These are phyloP conservation scores for Psidium friedrichsthalianum DNA, from an alignment of 345 rosid genomes.

Conservation along the genomic window DNA sequence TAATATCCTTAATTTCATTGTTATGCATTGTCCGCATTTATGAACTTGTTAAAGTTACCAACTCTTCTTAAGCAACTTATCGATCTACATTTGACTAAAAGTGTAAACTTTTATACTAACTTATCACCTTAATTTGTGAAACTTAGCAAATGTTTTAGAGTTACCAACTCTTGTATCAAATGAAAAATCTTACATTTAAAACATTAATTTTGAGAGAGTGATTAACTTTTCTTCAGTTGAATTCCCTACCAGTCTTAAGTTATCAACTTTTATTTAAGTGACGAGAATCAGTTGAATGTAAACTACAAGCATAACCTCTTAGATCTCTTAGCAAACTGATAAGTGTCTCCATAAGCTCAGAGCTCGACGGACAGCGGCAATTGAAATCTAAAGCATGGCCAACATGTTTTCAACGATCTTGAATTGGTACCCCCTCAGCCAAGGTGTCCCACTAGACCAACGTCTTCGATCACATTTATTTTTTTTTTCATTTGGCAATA, in stretches of 20 bases:
- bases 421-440: neutral
- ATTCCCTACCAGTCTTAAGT: neutral
- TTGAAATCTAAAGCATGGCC: neutral
- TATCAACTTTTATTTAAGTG: neutral
- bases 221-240: neutral
- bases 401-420: neutral
- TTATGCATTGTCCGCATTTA: too few species aligned
- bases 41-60: too few species aligned
- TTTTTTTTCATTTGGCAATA: too few species aligned
- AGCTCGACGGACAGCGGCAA: neutral
- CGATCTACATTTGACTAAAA: neutral
- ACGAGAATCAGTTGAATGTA: neutral
- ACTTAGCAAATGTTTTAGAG: neutral
- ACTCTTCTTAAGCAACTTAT: neutral
- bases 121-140: neutral
- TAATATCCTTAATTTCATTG: too few species aligned
- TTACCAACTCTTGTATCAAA: neutral
- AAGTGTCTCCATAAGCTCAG: neutral
- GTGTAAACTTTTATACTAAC: neutral
- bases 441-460: neutral
- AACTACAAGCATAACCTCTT: neutral
- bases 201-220: neutral
- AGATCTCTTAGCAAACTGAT: too few species aligned
- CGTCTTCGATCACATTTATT: neutral
- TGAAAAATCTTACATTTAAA: neutral